phyloP scores from a whole-genome alignment of 495 filamentous ascomycete genomes.

The Talaromyces trachyspermus region DNA sequence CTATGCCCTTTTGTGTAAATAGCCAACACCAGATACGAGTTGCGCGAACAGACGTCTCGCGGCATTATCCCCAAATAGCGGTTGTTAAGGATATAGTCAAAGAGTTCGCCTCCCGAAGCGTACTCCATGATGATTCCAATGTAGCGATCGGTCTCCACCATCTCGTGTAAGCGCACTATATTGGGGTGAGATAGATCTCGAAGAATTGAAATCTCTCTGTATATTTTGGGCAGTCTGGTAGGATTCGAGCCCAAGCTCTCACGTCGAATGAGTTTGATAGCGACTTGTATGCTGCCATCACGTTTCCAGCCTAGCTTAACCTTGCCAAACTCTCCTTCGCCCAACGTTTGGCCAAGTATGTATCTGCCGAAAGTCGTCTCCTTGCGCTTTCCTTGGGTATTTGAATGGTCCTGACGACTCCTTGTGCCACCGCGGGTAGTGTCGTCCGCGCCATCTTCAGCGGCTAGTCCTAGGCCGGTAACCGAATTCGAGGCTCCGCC shows the following conservation, averaged over 20 bases:
- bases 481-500: constrained; percentile 42
- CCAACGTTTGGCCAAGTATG: constrained; percentile 91
- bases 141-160: constrained; percentile 93
- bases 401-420: constrained; percentile 72
- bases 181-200: constrained; percentile 85
- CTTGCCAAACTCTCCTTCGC: constrained; percentile 97
- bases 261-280: constrained; percentile 94
- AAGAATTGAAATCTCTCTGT: constrained; percentile 90
- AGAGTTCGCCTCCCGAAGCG: constrained; percentile 93
- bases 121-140: constrained; percentile 99
- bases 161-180: constrained; percentile 94
- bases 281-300: constrained; percentile 88
- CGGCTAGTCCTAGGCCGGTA: constrained; percentile 47
- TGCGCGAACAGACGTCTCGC: constrained; percentile 92
- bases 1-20: constrained; percentile 99
- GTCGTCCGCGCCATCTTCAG: constrained; percentile 52
- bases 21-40: constrained; percentile 92
- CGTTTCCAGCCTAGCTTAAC: constrained; percentile 99
- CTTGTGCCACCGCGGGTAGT: constrained; percentile 51
- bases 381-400: constrained; percentile 48
- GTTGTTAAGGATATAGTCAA: constrained; percentile 96
- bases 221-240: constrained; percentile 86
- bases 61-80: constrained; percentile 85
- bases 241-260: constrained; percentile 83
- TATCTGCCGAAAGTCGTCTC: constrained; percentile 91